Conservation (phyloP, 2,329 filamentous ascomycete species). For the Malbranchea zuffiana region DNA sequence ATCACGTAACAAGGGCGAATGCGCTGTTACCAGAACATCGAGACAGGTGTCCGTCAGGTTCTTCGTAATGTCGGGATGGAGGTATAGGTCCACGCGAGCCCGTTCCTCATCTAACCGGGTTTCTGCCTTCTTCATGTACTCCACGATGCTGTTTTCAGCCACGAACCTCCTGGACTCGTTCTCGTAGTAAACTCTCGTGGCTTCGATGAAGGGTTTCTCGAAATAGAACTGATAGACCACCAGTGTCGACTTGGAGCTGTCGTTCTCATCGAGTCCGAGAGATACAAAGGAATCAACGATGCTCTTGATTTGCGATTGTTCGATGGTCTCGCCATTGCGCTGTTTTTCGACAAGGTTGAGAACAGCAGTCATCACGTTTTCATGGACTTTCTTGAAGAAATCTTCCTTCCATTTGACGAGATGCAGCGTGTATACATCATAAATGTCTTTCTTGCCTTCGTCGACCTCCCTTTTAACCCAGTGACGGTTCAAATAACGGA, state of each 20-base stretch:
- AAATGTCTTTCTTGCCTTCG: conserved; percentile 95
- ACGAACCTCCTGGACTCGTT: conserved; percentile 90
- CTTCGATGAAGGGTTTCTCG: conserved; percentile 78
- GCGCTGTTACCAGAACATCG: conserved; percentile 76
- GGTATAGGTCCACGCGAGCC: conserved; percentile 80
- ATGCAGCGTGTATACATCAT: conserved; percentile 95
- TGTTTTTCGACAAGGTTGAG: conserved; percentile 94
- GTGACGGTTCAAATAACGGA: conserved; percentile 90
- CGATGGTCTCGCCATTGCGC: conserved; percentile 92
- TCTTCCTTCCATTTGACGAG: conserved; percentile 91
- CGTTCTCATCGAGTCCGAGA: conserved; percentile 82
- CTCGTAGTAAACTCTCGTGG: conserved; percentile 77
- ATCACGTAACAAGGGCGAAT: conserved; percentile 74
- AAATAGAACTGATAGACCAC: conserved; percentile 92
- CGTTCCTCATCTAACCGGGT: conserved; percentile 81
- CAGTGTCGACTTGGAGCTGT: conserved; percentile 84
- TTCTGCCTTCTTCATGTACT: conserved; percentile 99
- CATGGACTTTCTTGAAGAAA: conserved; percentile 72
- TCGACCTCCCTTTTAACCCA: conserved; percentile 99
- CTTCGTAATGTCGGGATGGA: conserved; percentile 79
- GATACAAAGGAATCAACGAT: conserved; percentile 96
- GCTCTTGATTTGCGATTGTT: conserved; percentile 91
- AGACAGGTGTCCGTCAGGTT: conserved; percentile 81
- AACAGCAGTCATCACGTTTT: conserved; percentile 89
- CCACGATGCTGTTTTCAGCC: conserved; percentile 91